A percentile compares a stretch with the other conserved stretches of the same genome.
These are phyloP conservation scores for Talaromyces stipitatus DNA, from an alignment of 495 filamentous ascomycete species.

Conservation along the genomic window DNA sequence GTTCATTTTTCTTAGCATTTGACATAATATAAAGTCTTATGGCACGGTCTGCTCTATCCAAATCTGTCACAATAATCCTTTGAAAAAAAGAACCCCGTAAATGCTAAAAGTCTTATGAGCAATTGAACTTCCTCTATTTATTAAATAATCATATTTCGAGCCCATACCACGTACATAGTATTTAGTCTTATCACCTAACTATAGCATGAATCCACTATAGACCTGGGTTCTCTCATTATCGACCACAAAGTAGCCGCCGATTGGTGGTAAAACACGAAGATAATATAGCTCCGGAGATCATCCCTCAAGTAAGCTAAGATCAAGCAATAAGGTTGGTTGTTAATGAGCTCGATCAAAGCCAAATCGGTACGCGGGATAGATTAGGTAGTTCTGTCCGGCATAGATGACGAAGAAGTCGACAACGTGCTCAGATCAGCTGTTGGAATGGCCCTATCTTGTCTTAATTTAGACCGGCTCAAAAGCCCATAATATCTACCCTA, in stretches of 20 bases:
- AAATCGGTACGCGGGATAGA: background rate
- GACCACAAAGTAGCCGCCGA: background rate
- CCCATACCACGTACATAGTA: too few species aligned
- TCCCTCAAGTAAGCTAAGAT: background rate
- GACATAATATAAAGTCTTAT: background rate
- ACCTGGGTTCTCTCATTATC: too few species aligned
- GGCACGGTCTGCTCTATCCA: background rate
- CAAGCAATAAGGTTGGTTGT: background rate
- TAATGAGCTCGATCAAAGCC: background rate
- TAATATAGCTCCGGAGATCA: background rate
- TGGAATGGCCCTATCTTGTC: too few species aligned
- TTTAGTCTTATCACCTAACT: background rate
- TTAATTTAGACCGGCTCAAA: too few species aligned
- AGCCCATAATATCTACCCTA: too few species aligned
- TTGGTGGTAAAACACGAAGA: background rate
- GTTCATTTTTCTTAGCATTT: background rate
- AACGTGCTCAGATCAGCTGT: background rate
- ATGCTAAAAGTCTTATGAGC: too few species aligned
- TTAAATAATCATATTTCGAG: too few species aligned
- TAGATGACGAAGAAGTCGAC: background rate
- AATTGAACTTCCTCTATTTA: too few species aligned
- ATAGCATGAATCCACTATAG: background rate
- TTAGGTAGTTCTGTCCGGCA: background rate
- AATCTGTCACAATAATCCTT: too few species aligned
- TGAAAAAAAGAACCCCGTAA: too few species aligned